Base-by-base conservation (phyloP, 2,329 filamentous ascomycete genomes). In the Trichoderma asperellum region DNA sequence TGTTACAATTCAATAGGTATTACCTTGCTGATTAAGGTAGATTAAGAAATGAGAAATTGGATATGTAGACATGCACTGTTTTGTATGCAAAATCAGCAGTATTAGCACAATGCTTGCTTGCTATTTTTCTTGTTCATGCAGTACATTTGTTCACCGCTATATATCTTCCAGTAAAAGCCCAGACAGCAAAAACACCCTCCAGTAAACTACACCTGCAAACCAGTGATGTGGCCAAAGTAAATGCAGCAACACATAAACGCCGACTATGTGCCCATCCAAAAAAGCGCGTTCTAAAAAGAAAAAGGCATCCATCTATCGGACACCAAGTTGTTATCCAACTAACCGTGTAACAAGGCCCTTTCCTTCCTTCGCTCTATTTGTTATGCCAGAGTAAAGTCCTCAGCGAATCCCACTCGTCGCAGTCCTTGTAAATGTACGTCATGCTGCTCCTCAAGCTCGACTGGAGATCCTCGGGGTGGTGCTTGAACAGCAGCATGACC, bases 401-500 rank as follows among this genome's bases (percentile, higher is more conserved):
- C 77, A 97, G 83, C 49, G 91, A 92, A 77, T 97, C 92, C 93
- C 95, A 99, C 70, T 92, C 86, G 76, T 97, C 92, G 72, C 92
- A 93, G 80, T 98, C 92, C 70, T 89, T 86, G 79, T 95, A 99
- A 84, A 99, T 97, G 78, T 99, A 99, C 75, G 89, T 92, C 96
- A 99, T 99, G 83, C 94, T 97, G 81, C 90, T 94, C 79, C 93
- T 88, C 84, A 99, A 82, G 80, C 94, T 97, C 70, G 90, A 89
- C 85, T 97, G 96, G 77, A 99, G 87, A 68, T 92, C 93, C 75
- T 96, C 93, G 5, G 96, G 94, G 82, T 98, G 90, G 87, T 92
- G 92, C 75, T 92, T 88, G 84, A 97, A 99, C 71, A 99, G 81
- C 82, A 95, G 93, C 96, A 99, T 99, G 72, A 99, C 94, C 76